These are phyloP conservation scores for Colletotrichum godetiae DNA, from an alignment of 2,329 filamentous ascomycete species.

Conservation along the genomic window DNA sequence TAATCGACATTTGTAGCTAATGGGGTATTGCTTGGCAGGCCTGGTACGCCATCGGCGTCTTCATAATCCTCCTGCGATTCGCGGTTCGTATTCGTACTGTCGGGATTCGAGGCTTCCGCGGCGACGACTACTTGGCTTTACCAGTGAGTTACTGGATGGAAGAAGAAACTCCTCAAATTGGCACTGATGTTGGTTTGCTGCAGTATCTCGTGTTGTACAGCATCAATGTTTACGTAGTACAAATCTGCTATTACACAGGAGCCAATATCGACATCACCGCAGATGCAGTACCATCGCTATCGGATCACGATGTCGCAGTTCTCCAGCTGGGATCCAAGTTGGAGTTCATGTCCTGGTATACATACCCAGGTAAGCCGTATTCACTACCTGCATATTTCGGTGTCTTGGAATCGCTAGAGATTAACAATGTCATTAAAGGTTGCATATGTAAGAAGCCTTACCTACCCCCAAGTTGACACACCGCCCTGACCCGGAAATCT, in stretches of 20 bases:
- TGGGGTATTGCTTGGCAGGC: background rate
- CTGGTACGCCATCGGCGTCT: conserved; percentile 34
- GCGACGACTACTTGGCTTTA: conserved; percentile 38
- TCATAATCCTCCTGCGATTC: conserved; percentile 35
- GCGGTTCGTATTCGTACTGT: conserved; percentile 37
- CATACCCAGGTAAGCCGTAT: conserved; percentile 33
- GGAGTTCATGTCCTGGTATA: conserved; percentile 41
- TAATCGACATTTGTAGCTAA: background rate
- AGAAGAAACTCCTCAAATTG: too few species aligned
- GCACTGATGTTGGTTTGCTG: background rate
- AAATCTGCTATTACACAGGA: conserved; percentile 40
- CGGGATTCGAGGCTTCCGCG: conserved; percentile 35
- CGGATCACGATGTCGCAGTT: conserved; percentile 37
- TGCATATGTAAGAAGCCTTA: conserved; percentile 39
- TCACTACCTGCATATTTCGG: too few species aligned
- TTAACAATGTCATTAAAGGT: background rate
- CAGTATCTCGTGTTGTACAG: conserved; percentile 41
- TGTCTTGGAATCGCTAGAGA: too few species aligned
- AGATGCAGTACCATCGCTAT: conserved; percentile 28
- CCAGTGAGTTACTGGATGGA: conserved; percentile 23
- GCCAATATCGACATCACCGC: conserved; percentile 39
- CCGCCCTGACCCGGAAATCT: background rate
- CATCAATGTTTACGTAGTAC: conserved; percentile 30
- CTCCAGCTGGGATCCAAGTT: conserved; percentile 39
- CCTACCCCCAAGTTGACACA: too few species aligned